Base-by-base conservation (phyloP, 2,329 filamentous ascomycete species). In the Botrytis squamosa region DNA sequence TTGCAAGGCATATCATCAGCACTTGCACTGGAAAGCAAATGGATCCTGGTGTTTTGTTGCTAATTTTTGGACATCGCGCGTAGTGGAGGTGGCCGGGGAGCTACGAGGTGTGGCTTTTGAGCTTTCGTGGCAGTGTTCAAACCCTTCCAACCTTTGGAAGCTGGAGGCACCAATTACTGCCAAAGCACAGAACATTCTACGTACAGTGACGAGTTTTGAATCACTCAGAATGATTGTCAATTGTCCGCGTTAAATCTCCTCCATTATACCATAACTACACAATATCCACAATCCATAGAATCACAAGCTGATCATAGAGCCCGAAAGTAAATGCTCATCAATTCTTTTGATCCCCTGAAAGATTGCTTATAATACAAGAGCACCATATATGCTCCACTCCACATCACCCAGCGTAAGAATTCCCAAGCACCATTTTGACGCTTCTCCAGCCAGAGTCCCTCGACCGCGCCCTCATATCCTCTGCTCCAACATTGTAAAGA, bases 291-390 rank as follows among this genome's bases (percentile, higher is more conserved):
- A 68, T 25, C 38, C 40, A n/a, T 25, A 42, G 38, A 55, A 57
- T 57, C 66, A 57, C 66, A 68, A 44, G 49, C 49, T 42, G 49
- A 52, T 36, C 12, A 29, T 42, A 38, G 38, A 67, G 38, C 49
- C 44, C 22, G 16, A 67, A 72, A 65, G 52, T 46, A 68, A 65
- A 59, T 46, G 33, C 16, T 64, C 63, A 68, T 68, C 38, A 59
- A 68, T 72, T 72, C 63, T 72, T 59, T 68, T 72, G 52, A 44
- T 55, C 63, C 55, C 63, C 29, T 49, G 44, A 68, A 71, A 68
- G 63, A 62, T 46, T 60, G 68, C 44, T 72, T 68, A 72, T 72
- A 72, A 68, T 72, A 72, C 71, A 72, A 72, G 63, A 68, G 71
- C 71, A 72, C 55, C 46, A 9, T 66, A 68, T 49, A 49, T 72